A percentile compares a stretch with the other conserved stretches of the same genome.
These are phyloP conservation scores for Buddleja alternifolia DNA, from an alignment of 257 asterid species.

Conservation along the genomic window DNA sequence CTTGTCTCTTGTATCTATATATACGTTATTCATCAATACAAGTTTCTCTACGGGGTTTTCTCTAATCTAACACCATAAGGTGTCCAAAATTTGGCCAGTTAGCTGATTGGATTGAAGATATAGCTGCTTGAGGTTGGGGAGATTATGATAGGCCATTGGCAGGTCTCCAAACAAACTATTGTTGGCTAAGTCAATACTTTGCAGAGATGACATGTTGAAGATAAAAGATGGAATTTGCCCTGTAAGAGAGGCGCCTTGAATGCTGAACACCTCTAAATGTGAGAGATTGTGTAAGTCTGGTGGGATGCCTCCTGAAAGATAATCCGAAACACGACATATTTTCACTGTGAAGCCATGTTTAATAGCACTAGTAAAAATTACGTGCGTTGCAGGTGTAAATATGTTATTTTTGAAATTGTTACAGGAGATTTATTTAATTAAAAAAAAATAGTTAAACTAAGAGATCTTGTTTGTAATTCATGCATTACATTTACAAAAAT, in stretches of 20 bases:
- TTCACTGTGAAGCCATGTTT: background rate
- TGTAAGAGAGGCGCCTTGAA: slow-evolving; percentile 25
- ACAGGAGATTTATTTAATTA: too few species aligned
- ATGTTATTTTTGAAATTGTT: too few species aligned
- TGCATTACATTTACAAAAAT: too few species aligned
- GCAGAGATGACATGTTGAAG: slow-evolving; percentile 43
- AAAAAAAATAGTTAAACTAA: too few species aligned
- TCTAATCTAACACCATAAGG: slow-evolving; percentile 37
- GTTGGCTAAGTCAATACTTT: slow-evolving; percentile 21
- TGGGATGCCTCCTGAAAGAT: slow-evolving; percentile 45
- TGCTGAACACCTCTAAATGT: slow-evolving; percentile 25
- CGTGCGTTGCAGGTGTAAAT: too few species aligned
- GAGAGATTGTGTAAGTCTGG: slow-evolving; percentile 47
- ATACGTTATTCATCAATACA: too few species aligned
- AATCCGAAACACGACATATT: background rate
- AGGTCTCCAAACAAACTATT: slow-evolving; percentile 55
- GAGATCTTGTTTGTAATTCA: too few species aligned
- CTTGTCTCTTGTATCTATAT: too few species aligned
- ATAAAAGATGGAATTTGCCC: slow-evolving; percentile 36
- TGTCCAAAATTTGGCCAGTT: slow-evolving; percentile 42
- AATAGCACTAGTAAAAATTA: too few species aligned
- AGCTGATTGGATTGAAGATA: slow-evolving; percentile 38
- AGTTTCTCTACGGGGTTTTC: slow-evolving; percentile 41
- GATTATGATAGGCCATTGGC: slow-evolving; percentile 30
- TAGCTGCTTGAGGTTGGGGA: slow-evolving; percentile 37